Conservation (phyloP, 352 stramenopile genomes). For the Phytophthora constricta region DNA sequence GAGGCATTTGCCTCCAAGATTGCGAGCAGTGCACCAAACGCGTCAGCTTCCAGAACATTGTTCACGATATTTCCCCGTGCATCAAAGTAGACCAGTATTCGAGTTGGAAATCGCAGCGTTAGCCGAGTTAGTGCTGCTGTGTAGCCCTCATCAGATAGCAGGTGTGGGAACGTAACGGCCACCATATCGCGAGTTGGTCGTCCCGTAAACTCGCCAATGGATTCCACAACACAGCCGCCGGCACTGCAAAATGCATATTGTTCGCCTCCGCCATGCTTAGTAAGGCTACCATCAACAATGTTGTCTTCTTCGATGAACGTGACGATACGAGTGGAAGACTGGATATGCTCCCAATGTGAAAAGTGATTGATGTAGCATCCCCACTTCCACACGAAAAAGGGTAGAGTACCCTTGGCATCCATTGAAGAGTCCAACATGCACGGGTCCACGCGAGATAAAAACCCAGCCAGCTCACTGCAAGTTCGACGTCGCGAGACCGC, state of each 20-base stretch:
- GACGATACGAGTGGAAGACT: no score
- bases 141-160: no score
- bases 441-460: slow-evolving; percentile 17
- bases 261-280: no score
- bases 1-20: slow-evolving; percentile 7
- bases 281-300: no score
- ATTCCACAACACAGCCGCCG: no score
- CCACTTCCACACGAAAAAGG: slow-evolving; percentile 44
- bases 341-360: no score
- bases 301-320: no score
- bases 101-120: slow-evolving; percentile 21
- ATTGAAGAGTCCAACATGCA: slow-evolving; percentile 19
- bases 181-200: no score
- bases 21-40: slow-evolving; percentile 26
- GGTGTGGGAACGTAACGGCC: no score
- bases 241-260: no score
- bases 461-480: slow-evolving; percentile 19
- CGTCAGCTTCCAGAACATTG: slow-evolving; percentile 35
- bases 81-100: slow-evolving; percentile 42
- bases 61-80: slow-evolving; percentile 24
- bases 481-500: no score
- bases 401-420: slow-evolving; percentile 14
- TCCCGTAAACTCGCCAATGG: no score
- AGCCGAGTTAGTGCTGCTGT: neutral
- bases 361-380: slow-evolving; percentile 37